phyloP scores from a whole-genome alignment of 306 rosid species.

The Lotus japonicus region DNA sequence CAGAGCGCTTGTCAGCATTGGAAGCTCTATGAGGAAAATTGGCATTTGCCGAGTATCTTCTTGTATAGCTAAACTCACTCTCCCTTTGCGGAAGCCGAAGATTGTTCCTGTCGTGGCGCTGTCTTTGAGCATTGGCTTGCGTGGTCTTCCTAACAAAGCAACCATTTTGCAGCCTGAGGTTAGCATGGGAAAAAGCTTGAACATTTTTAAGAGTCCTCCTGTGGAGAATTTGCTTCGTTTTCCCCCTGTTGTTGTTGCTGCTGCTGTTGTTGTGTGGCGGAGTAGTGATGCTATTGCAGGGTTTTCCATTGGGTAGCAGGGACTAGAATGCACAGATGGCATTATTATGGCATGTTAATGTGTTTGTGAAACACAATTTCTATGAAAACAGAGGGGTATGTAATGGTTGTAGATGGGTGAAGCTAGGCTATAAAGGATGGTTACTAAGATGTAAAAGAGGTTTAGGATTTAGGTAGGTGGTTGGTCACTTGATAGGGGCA shows the following conservation, averaged over 20 bases:
- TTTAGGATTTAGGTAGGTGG: slow-evolving; percentile 17
- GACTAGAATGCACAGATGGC: slow-evolving; percentile 73
- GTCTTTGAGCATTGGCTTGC: slow-evolving; percentile 77
- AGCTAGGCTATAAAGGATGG: no score
- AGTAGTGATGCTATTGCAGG: slow-evolving; percentile 59
- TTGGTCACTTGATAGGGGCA: slow-evolving; percentile 27
- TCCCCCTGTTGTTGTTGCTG: slow-evolving; percentile 4
- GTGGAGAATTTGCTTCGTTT: slow-evolving; percentile 39
- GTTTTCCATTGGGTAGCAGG: slow-evolving; percentile 69
- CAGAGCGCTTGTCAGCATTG: slow-evolving; percentile 59
- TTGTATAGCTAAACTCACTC: slow-evolving; percentile 80
- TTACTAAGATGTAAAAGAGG: no score
- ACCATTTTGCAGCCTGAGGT: slow-evolving; percentile 96
- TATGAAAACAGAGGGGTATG: background rate
- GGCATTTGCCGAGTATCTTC: slow-evolving; percentile 94
- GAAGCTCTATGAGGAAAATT: slow-evolving; percentile 68
- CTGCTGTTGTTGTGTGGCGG: slow-evolving; percentile 34
- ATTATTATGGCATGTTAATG: slow-evolving; percentile 17
- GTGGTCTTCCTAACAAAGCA: slow-evolving; percentile 68
- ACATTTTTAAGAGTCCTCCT: slow-evolving; percentile 64
- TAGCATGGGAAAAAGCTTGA: slow-evolving; percentile 87
- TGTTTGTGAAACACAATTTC: background rate
- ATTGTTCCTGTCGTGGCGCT: slow-evolving; percentile 80
- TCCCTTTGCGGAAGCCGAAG: slow-evolving; percentile 80
- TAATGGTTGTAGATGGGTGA: no score